Evolutionary conservation across 2,329 filamentous ascomycete genomes (phyloP).

Genomic region (Hypoxylon sp.): DNA sequence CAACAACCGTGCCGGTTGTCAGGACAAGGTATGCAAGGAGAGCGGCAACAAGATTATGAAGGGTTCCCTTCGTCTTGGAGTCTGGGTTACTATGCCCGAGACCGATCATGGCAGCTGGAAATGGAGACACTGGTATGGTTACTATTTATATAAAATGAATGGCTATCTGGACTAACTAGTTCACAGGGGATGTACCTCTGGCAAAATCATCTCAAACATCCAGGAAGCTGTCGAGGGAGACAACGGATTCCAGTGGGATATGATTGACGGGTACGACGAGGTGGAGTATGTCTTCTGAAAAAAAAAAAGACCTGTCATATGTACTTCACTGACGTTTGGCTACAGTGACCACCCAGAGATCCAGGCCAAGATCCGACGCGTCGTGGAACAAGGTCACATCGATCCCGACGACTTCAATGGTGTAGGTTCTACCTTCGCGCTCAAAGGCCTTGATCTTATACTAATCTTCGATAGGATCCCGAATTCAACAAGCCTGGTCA

Average conservation of each 20-base stretch:
- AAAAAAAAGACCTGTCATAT: neutral
- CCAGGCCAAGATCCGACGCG: constrained; percentile 76
- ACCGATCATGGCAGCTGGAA: constrained; percentile 69
- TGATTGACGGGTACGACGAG: constrained; percentile 84
- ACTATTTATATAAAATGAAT: constrained; percentile 1
- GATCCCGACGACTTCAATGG: constrained; percentile 88
- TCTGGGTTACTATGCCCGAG: constrained; percentile 67
- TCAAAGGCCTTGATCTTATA: constrained; percentile 20
- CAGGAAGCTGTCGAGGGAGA: constrained; percentile 61
- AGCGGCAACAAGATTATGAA: constrained; percentile 75
- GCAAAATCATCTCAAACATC: constrained; percentile 72
- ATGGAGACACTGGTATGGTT: constrained; percentile 85
- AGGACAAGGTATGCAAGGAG: constrained; percentile 76
- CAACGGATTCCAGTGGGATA: constrained; percentile 65
- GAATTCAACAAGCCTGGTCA: constrained; percentile 75
- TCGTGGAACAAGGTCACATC: constrained; percentile 80
- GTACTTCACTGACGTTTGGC: constrained; percentile 25
- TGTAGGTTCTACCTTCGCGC: constrained; percentile 60
- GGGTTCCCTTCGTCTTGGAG: constrained; percentile 79
- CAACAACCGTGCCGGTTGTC: constrained; percentile 77
- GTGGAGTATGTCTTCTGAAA: constrained; percentile 59
- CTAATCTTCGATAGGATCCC: constrained; percentile 63
- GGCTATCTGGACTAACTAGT: constrained; percentile 1
- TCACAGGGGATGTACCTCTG: constrained; percentile 86
- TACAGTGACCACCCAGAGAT: constrained; percentile 61